phyloP scores from a whole-genome alignment of 176 grass and related monocot genomes.

The Canna indica region DNA sequence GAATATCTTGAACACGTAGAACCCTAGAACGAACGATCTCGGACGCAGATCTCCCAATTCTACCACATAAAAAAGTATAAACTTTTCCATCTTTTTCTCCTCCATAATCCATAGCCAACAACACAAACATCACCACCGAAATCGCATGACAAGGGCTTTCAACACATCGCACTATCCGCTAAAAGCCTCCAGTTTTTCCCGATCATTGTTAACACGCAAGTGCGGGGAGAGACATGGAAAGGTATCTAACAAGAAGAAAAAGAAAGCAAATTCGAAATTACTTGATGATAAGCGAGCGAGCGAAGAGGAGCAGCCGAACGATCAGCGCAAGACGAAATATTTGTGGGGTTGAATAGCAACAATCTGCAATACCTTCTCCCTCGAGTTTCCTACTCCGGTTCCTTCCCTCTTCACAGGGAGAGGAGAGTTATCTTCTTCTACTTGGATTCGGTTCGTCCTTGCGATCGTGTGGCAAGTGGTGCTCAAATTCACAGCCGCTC shows the following conservation, averaged over 20 bases:
- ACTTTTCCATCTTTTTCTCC: not conserved
- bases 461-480: not conserved
- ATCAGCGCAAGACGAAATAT: not conserved
- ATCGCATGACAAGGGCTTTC: not conserved
- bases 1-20: not conserved
- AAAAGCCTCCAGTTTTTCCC: not conserved
- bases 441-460: not conserved
- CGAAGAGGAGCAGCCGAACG: not conserved
- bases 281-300: too few species aligned
- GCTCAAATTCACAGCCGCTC: not conserved
- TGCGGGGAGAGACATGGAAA: not conserved
- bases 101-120: not conserved
- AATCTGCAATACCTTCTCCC: not conserved
- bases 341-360: not conserved
- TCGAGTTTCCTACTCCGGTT: not conserved
- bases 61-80: not conserved
- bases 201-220: not conserved
- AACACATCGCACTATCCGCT: not conserved
- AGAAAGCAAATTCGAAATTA: too few species aligned
- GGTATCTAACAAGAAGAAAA: not conserved
- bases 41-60: not conserved
- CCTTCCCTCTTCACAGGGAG: too few species aligned
- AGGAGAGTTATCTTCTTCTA: not conserved
- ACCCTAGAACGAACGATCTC: not conserved
- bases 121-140: not conserved